Evolutionary conservation across 331 rosid species (phyloP).

Genomic region (Erythrophleum ivorense): DNA sequence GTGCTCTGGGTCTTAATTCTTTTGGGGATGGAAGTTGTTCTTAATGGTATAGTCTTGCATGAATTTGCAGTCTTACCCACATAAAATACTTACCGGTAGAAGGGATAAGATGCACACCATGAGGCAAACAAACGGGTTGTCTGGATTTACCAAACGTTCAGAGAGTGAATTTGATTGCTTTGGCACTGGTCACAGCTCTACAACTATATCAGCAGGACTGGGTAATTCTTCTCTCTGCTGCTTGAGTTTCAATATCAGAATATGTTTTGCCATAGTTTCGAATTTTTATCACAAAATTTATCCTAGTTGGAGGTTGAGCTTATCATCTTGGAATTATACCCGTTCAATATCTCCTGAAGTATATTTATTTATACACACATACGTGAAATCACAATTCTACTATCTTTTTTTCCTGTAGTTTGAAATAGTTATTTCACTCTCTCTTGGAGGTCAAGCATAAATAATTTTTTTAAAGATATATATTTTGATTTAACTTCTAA

Average conservation of each 20-base stretch:
- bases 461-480: not conserved
- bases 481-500: conserved; percentile 25
- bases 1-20: not conserved
- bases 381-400: not conserved
- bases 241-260: not conserved
- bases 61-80: conserved; percentile 82
- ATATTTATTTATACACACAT: not conserved
- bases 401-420: not conserved
- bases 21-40: conserved; percentile 1
- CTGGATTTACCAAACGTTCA: conserved; percentile 87
- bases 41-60: conserved; percentile 22
- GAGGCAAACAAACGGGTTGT: conserved; percentile 85
- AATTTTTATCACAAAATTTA: not conserved
- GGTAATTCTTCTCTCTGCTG: conserved; percentile 58
- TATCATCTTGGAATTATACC: not conserved
- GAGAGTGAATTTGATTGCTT: conserved; percentile 92
- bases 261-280: not conserved
- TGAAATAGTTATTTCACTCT: not conserved
- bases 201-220: conserved; percentile 96
- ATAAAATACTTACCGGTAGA: conserved; percentile 94
- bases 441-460: conserved; percentile 2
- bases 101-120: conserved; percentile 87
- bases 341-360: not conserved
- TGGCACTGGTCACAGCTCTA: conserved; percentile 98
- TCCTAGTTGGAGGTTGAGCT: not conserved